Evolutionary conservation across 306 rosid species (phyloP).

Genomic region (Carpinus viminea): DNA sequence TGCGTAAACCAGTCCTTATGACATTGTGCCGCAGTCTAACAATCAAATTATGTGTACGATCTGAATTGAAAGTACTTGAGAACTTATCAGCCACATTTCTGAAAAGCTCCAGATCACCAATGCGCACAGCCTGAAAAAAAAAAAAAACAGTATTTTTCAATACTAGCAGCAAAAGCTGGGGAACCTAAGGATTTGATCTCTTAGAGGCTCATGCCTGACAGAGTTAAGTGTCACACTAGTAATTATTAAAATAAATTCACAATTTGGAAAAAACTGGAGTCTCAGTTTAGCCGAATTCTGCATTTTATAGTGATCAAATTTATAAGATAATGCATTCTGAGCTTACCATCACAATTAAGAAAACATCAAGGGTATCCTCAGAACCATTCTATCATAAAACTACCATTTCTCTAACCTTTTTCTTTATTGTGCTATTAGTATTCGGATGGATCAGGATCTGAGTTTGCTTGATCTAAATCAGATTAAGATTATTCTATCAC

Average conservation of each 20-base stretch:
- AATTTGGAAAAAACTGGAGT: neutral
- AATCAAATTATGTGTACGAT: slow-evolving; percentile 87
- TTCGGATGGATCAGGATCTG: neutral
- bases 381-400: neutral
- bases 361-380: neutral
- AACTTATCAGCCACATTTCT: slow-evolving; percentile 86
- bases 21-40: slow-evolving; percentile 96
- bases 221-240: neutral
- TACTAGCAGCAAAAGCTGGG: slow-evolving; percentile 13
- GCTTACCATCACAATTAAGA: neutral
- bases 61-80: slow-evolving; percentile 64
- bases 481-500: neutral
- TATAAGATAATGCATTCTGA: neutral
- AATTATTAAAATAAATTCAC: neutral
- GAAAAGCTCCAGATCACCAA: slow-evolving; percentile 96
- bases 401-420: neutral
- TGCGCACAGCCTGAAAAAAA: slow-evolving; percentile 83
- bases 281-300: neutral
- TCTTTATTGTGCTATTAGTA: neutral
- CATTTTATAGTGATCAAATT: neutral
- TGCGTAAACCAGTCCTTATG: slow-evolving; percentile 93
- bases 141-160: slow-evolving; percentile 4
- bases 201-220: neutral
- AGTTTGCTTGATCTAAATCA: neutral
- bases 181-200: neutral